Base-by-base conservation (phyloP, 495 filamentous ascomycete species). In the Aspergillus mulundensis region DNA sequence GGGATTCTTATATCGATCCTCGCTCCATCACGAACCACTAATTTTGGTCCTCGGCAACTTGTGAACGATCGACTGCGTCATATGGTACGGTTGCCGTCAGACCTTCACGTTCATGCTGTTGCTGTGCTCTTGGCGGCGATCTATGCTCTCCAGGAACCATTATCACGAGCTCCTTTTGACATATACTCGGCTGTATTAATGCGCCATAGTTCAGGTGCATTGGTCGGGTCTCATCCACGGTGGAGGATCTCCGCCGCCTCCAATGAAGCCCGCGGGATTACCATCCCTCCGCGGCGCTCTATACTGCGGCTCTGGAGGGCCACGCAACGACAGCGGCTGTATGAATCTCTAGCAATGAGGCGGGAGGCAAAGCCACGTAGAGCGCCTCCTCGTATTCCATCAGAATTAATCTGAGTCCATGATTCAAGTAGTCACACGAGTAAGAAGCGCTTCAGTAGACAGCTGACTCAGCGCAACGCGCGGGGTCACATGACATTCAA, bases 401-500 rank as follows among this genome's bases (percentile, higher is more conserved):
- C n/a, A n/a, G n/a, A n/a, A n/a, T n/a, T n/a, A n/a, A n/a, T n/a
- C n/a, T n/a, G n/a, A n/a, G n/a, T n/a, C n/a, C n/a, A n/a, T n/a
- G n/a, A n/a, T n/a, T n/a, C n/a, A n/a, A n/a, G n/a, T n/a, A 28
- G 4, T 28, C 25, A 8, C 4, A 4, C 25, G 25, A 28, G 25
- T 8, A 28, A 28, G 25, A 28, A 28, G 25, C 3, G 25, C 25
- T 4, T 8, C 25, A 4, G 25, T 8, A 28, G 25, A 3, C 4
- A 30, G 45, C 50, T 56, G 56, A 59, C 48, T 62, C 53, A 62
- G 32, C 56, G 40, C 5, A 19, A 23, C 19, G 8, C 7, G 16
- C 2, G 19, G 3, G 19, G 1, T 30, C 60, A 62, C 57, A 34
- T 63, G 61, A 63, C 44, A 42, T 2, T 24, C 45, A 59, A 62